Conservation (phyloP, 805 yeast species). For the Yamadazyma sp. region DNA sequence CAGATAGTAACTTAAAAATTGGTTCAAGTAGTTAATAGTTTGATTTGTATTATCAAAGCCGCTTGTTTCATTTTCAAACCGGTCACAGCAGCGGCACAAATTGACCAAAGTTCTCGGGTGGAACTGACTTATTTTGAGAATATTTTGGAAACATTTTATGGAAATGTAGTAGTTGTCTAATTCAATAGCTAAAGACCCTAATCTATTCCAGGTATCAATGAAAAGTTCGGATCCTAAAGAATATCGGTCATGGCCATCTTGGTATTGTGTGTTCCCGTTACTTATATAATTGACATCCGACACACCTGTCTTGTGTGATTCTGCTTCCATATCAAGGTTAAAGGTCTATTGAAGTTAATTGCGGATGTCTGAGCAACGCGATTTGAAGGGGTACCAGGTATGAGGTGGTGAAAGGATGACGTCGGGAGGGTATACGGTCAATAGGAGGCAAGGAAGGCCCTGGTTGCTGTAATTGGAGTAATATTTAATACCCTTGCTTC, state of each 20-base stretch:
- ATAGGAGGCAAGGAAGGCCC: too few relatives aligned
- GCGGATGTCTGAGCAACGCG: slow-evolving; percentile 3
- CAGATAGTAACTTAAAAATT: slow-evolving; percentile 5
- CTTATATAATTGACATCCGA: not conserved
- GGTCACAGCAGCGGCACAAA: slow-evolving; percentile 5
- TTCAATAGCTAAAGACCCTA: slow-evolving; percentile 11
- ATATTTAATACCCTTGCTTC: not conserved
- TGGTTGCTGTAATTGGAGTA: too few relatives aligned
- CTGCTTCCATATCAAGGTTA: slow-evolving; percentile 5
- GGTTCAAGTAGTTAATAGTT: slow-evolving; percentile 7
- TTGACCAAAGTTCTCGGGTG: slow-evolving; percentile 4
- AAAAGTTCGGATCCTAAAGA: too few relatives aligned
- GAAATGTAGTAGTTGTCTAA: slow-evolving; percentile 9
- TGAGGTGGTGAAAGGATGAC: too few relatives aligned
- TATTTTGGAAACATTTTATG: slow-evolving; percentile 13
- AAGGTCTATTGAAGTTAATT: not conserved
- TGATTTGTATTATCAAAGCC: slow-evolving; percentile 9
- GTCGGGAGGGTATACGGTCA: too few relatives aligned
- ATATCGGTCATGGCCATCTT: too few relatives aligned
- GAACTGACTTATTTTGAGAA: slow-evolving; percentile 9
- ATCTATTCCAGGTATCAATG: slow-evolving; percentile 12
- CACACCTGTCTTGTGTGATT: not conserved
- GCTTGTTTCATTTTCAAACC: slow-evolving; percentile 5
- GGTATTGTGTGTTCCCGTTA: slow-evolving; percentile 1
- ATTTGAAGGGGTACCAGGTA: slow-evolving; percentile 1